Evolutionary conservation across 2,329 filamentous ascomycete genomes (phyloP).

Genomic region (Pestalotiopsis fici): DNA sequence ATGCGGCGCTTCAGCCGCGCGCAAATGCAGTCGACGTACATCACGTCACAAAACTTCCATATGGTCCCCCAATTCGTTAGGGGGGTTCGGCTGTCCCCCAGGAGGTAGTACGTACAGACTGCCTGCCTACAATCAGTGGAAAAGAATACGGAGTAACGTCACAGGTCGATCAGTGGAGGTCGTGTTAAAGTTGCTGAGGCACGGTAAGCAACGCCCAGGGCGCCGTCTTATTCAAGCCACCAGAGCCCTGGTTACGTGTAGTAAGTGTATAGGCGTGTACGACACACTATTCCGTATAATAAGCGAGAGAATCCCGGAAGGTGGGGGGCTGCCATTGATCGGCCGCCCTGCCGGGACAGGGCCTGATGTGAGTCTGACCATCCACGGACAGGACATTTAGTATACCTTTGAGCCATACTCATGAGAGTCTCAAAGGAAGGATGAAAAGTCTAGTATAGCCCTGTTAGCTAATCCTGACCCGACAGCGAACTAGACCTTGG

Average conservation of each 20-base stretch:
- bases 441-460: not conserved
- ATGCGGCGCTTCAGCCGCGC: not conserved
- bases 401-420: not conserved
- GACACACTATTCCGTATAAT: not conserved
- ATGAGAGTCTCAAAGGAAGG: not conserved
- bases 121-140: not conserved
- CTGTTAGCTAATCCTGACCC: too few species aligned
- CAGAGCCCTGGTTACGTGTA: not conserved
- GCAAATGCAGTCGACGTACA: not conserved
- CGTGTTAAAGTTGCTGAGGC: not conserved
- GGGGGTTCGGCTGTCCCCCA: not conserved
- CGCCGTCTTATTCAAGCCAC: not conserved
- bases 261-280: not conserved
- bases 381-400: not conserved
- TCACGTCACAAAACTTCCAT: not conserved
- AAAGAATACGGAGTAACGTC: not conserved
- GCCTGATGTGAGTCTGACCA: not conserved
- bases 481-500: too few species aligned
- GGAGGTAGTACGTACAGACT: not conserved
- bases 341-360: not conserved
- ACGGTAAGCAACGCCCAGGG: too few species aligned
- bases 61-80: not conserved
- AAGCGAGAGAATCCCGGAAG: not conserved
- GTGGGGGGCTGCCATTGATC: not conserved
- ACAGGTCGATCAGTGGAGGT: not conserved